These are phyloP conservation scores for Carex scoparia DNA, from an alignment of 176 grass and related monocot species.

Conservation along the genomic window DNA sequence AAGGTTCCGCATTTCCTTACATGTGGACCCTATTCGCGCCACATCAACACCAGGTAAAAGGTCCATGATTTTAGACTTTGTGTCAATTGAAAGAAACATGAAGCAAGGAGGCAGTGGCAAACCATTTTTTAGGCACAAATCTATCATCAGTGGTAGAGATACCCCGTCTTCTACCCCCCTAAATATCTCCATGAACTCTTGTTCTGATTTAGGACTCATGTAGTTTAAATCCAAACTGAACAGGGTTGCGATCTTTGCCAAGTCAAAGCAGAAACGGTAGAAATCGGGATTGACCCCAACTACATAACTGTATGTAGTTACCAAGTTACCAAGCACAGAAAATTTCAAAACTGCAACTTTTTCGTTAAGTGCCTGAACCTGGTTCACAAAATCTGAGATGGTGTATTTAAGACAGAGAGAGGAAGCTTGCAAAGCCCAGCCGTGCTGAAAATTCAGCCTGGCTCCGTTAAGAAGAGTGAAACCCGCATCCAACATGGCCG, in stretches of 20 bases:
- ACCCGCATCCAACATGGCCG: constrained; percentile 48
- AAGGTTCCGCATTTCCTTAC: constrained; percentile 64
- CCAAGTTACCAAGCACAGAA: constrained; percentile 46
- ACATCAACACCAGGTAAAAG: constrained; percentile 43
- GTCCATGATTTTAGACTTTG: constrained; percentile 63
- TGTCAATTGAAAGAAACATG: constrained; percentile 57
- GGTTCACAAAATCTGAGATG: constrained; percentile 26
- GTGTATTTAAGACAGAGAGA: constrained; percentile 48
- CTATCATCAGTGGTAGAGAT: constrained; percentile 59
- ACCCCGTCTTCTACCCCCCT: constrained; percentile 60
- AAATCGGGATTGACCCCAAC: constrained; percentile 32
- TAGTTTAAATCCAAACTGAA: constrained; percentile 47
- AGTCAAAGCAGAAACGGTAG: constrained; percentile 51
- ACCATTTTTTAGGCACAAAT: constrained; percentile 44
- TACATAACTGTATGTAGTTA: constrained; percentile 53
- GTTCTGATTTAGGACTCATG: constrained; percentile 24
- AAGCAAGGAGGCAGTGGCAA: constrained; percentile 63
- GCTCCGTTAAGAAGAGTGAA: constrained; percentile 31
- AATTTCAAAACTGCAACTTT: constrained; percentile 51
- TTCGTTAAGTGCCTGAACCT: constrained; percentile 16
- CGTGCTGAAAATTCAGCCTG: constrained; percentile 26
- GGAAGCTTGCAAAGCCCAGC: constrained; percentile 33
- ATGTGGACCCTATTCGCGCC: constrained; percentile 47
- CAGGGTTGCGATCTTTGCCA: constrained; percentile 41
- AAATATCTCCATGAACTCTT: constrained; percentile 58